A percentile compares a stretch with the other conserved stretches of the same genome.
phyloP scores from a whole-genome alignment of 331 rosid genomes.

The Stylosanthes scabra region DNA sequence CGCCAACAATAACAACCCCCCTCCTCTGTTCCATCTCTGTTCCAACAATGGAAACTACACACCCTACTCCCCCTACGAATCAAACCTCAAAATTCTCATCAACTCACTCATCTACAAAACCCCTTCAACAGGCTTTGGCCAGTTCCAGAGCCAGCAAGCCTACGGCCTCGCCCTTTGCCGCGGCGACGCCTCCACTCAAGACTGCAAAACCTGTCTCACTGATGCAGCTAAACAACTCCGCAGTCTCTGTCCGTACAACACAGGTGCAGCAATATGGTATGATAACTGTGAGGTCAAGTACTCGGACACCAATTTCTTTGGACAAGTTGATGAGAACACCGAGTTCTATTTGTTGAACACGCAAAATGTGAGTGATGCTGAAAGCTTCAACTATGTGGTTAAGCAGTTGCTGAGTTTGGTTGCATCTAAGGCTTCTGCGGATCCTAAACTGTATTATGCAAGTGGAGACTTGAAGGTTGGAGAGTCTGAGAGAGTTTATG shows the following conservation, averaged over 20 bases:
- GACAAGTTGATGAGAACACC: slow-evolving; percentile 27
- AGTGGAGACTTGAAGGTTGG: slow-evolving; percentile 40
- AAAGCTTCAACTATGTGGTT: background rate
- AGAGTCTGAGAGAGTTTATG: slow-evolving; percentile 43
- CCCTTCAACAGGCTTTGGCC: slow-evolving; percentile 51
- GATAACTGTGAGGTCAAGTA: slow-evolving; percentile 37
- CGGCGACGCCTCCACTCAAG: slow-evolving; percentile 35
- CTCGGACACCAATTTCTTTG: slow-evolving; percentile 19
- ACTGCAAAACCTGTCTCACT: slow-evolving; percentile 38
- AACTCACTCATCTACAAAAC: slow-evolving; percentile 44
- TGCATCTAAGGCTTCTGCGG: slow-evolving; percentile 13
- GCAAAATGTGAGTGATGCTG: slow-evolving; percentile 18
- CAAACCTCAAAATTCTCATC: slow-evolving; percentile 37
- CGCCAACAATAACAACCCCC: too few species aligned
- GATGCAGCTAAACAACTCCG: slow-evolving; percentile 38
- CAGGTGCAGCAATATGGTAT: slow-evolving; percentile 45
- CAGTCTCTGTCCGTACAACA: slow-evolving; percentile 28
- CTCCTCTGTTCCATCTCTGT: background rate
- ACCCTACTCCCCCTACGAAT: slow-evolving; percentile 13
- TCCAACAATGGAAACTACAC: slow-evolving; percentile 39
- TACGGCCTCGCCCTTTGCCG: slow-evolving; percentile 49
- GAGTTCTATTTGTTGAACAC: slow-evolving; percentile 21
- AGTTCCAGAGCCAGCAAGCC: slow-evolving; percentile 24
- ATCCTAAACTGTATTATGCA: slow-evolving; percentile 40
- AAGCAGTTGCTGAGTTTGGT: slow-evolving; percentile 24